Evolutionary conservation across 176 grass and related monocot species (phyloP), one percentile per base, ranked within the genome.

Genomic region (Zea luxurians): DNA sequence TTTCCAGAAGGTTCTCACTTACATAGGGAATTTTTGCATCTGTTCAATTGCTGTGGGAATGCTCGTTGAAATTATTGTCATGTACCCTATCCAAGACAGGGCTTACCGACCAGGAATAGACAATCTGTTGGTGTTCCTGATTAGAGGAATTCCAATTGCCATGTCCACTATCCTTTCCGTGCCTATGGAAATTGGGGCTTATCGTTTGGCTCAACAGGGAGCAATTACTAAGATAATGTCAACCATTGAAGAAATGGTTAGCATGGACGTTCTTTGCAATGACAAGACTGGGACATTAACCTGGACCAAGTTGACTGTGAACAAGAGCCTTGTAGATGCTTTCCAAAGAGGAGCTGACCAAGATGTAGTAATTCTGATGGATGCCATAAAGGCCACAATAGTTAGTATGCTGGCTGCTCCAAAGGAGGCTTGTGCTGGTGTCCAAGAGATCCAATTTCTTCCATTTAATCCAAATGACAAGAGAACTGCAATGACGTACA

Each of bases 141-240:
- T 97, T 79, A 88, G 93, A 86, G 90, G 93, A 61, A 97, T 97
- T 82, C 93, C 93, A 13, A 97, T 97, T 71, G 93, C 93, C 59
- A 97, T 93, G 93, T 90, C 93, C 61, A 97, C 93, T 70, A 90
- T 97, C 65, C 90, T 97, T n/a, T 97, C 88, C 64, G 93, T 97
- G 44, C 93, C 93, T 50, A 97, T 97, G 93, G 93, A 90, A n/a
- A 97, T 97, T 3, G 93, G 93, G 10, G 90, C 93, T 7, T 90
- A 97, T 70, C 85, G 88, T 10, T 82, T 97, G 58, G 85, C 93
- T 54, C 90, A 97, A 62, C 93, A 97, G 93, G 90, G 93, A 61
- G 90, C 93, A 70, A 97, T 97, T 55, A 93, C 93, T 73, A 97
- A 97, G 88, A 86, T 90, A 74, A 97, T 97, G 93, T 93, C 93